Percentiles rank a stretch among this genome's conserved stretches.
These are phyloP conservation scores for Triadica sebifera DNA, from an alignment of 345 rosid species.

Conservation along the genomic window DNA sequence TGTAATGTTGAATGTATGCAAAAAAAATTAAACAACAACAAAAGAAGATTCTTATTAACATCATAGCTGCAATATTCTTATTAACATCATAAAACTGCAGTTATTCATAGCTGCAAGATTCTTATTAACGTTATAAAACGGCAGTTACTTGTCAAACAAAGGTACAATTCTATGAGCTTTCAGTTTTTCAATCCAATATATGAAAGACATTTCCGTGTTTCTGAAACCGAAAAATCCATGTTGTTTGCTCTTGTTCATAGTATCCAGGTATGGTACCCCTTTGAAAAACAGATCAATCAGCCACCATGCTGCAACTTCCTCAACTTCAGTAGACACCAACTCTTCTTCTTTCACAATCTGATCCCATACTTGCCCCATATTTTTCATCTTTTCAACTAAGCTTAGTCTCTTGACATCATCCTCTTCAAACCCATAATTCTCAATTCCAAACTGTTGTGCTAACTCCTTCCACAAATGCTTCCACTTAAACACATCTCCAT, in stretches of 20 bases:
- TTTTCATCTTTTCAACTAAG: slow-evolving; percentile 62
- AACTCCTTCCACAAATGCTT: slow-evolving; percentile 74
- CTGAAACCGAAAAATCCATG: slow-evolving; percentile 83
- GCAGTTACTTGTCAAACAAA: slow-evolving; percentile 2
- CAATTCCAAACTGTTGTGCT: slow-evolving; percentile 77
- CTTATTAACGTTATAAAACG: background rate
- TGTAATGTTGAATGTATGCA: too few relatives aligned
- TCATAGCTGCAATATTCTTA: background rate
- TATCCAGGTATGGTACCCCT: slow-evolving; percentile 22
- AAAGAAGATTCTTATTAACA: too few relatives aligned
- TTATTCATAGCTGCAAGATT: background rate
- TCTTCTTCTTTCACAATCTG: slow-evolving; percentile 70
- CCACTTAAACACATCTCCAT: slow-evolving; percentile 82
- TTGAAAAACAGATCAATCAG: slow-evolving; percentile 40
- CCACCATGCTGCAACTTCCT: slow-evolving; percentile 65
- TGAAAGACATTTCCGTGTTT: slow-evolving; percentile 55
- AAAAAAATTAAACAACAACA: too few relatives aligned
- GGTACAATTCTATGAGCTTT: slow-evolving; percentile 28
- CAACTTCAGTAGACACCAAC: slow-evolving; percentile 45
- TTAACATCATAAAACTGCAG: too few relatives aligned
- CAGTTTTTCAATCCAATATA: slow-evolving; percentile 24
- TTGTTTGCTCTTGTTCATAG: slow-evolving; percentile 83
- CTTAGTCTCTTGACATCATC: slow-evolving; percentile 34
- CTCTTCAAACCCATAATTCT: slow-evolving; percentile 60
- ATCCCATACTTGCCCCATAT: slow-evolving; percentile 63